These are phyloP conservation scores for Astrocystis sublimbata DNA, from an alignment of 495 filamentous ascomycete species.

Conservation along the genomic window DNA sequence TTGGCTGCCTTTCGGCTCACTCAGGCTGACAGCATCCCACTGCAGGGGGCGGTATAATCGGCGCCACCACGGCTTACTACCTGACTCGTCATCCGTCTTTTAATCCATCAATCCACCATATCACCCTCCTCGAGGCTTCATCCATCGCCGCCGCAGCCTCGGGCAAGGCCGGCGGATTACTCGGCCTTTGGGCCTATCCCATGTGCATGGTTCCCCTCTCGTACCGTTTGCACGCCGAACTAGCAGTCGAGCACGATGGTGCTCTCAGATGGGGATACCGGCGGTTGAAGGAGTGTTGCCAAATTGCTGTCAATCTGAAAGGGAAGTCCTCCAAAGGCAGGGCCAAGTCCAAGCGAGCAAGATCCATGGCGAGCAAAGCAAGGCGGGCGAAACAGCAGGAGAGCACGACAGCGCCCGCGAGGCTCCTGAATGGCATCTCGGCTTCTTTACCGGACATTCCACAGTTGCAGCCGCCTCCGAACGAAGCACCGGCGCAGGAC, in stretches of 20 bases:
- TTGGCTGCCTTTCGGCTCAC: background rate
- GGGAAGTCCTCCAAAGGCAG: constrained; percentile 36
- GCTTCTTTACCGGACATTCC: background rate
- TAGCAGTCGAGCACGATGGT: constrained; percentile 84
- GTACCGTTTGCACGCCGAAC: constrained; percentile 77
- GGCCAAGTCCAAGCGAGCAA: constrained; percentile 23
- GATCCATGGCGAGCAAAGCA: constrained; percentile 24
- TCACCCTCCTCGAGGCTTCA: constrained; percentile 88
- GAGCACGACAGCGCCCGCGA: background rate
- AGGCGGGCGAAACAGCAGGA: constrained; percentile 31
- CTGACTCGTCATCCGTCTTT: constrained; percentile 86
- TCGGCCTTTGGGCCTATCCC: constrained; percentile 94
- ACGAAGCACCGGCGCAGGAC: constrained; percentile 5
- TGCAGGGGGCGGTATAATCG: constrained; percentile 90
- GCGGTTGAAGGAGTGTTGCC: constrained; percentile 71
- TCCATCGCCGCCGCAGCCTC: constrained; percentile 89
- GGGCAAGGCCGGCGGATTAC: constrained; percentile 90
- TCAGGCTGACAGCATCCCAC: constrained; percentile 11
- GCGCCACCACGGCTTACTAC: constrained; percentile 91
- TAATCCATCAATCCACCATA: constrained; percentile 68
- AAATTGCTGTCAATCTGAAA: constrained; percentile 61
- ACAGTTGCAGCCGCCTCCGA: background rate
- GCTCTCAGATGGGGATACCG: constrained; percentile 87
- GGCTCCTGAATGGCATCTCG: background rate
- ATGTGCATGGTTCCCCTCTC: constrained; percentile 81